Evolutionary conservation across 2,329 filamentous ascomycete species (phyloP), one percentile per base, ranked within the genome.

Genomic region (Chaetomium sp.): DNA sequence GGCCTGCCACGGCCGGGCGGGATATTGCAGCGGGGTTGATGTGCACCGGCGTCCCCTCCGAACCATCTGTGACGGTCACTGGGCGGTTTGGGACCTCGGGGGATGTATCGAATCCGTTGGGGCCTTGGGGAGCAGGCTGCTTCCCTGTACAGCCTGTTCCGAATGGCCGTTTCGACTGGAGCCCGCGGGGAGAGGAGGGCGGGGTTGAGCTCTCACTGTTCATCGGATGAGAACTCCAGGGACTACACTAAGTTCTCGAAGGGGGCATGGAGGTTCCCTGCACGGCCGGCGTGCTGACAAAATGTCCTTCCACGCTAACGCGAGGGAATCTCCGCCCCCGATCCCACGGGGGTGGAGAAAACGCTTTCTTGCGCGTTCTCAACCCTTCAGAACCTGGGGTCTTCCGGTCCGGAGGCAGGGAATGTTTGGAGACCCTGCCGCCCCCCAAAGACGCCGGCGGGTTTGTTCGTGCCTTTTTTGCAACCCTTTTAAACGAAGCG

Each of bases 11-110:
- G 57, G 58, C 47, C 33, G 31, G 45, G 47, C 53, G 55, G 57
- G 54, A 64, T 62, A 62, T 67, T 64, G 50, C 50, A 45, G 59
- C 62, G 62, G 59, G 60, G 51, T 10, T 51, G 57, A 47, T 50
- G 53, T 27, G n/a, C 57, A 31, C 45, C 57, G 47, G 53, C 57
- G 27, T 33, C 29, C 42, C 60, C 38, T 35, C 53, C 55, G 33
- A 29, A 10, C 62, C 62, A 53, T 51, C 63, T 29, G 19, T 31
- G 51, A 42, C n/a, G 10, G 7, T 21, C 33, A 42, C 50, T 60
- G 35, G 42, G 57, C 31, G n/a, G 23, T 50, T 31, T 31, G 50
- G 59, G 35, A 25, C 29, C 31, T 62, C 62, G 65, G 65, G 60
- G 38, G 45, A 51, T 45, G 19, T 58, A 59, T 65, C 62, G 63